phyloP scores from a whole-genome alignment of 495 filamentous ascomycete species.

The Amphirosellinia nigrospora region DNA sequence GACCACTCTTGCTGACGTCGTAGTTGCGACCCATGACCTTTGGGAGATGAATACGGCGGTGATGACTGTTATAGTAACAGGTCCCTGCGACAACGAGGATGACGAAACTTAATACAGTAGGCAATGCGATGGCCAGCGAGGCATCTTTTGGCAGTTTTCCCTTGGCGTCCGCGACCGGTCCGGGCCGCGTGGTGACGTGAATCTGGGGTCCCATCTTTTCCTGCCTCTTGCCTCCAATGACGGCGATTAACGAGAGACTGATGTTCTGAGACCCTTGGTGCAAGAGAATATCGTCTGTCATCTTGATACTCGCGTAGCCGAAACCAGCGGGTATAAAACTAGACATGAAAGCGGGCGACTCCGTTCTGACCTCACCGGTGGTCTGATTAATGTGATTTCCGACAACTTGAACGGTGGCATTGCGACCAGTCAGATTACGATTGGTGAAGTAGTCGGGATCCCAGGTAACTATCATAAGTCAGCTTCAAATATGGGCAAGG shows the following conservation, averaged over 20 bases:
- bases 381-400: constrained; percentile 46
- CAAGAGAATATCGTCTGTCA: constrained; percentile 38
- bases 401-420: constrained; percentile 43
- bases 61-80: constrained; percentile 46
- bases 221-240: constrained; percentile 29
- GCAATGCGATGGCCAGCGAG: constrained; percentile 49
- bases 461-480: constrained; percentile 48
- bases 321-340: constrained; percentile 38
- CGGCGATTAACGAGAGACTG: constrained; percentile 42
- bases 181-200: constrained; percentile 34
- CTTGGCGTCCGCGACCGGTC: constrained; percentile 25
- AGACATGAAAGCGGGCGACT: constrained; percentile 45
- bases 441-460: constrained; percentile 48
- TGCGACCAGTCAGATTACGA: constrained; percentile 42
- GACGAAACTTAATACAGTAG: constrained; percentile 46
- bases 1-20: constrained; percentile 39
- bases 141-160: constrained; percentile 31
- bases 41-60: constrained; percentile 45
- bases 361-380: constrained; percentile 33
- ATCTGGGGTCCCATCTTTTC: constrained; percentile 41
- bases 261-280: constrained; percentile 45
- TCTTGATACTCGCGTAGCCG: constrained; percentile 51
- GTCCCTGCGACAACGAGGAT: constrained; percentile 40
- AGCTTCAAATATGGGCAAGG: constrained; percentile 11
- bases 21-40: constrained; percentile 49